Percentiles rank a stretch among this genome's conserved stretches.
phyloP scores from a whole-genome alignment of 805 yeast species.

The Cyberlindnera veronae region DNA sequence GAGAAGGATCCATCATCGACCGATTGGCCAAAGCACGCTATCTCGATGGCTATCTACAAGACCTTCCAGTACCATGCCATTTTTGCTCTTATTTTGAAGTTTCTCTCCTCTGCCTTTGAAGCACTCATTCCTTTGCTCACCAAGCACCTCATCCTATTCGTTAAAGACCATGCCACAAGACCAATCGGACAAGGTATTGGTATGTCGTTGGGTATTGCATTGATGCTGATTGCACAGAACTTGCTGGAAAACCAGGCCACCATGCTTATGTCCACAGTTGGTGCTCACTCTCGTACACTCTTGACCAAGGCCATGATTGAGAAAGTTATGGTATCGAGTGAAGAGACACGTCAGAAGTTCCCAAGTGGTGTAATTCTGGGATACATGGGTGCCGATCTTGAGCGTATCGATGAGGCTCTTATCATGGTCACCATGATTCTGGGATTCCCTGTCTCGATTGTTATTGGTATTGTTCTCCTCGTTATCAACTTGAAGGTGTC shows the following conservation, averaged over 20 bases:
- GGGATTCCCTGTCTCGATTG: conserved; percentile 51
- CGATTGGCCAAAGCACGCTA: conserved; percentile 18
- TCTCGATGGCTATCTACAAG: conserved; percentile 31
- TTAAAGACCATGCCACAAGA: conserved; percentile 10
- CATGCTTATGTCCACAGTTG: conserved; percentile 52
- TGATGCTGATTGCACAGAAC: conserved; percentile 46
- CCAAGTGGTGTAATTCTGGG: conserved; percentile 70
- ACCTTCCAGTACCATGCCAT: conserved; percentile 4
- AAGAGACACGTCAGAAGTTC: conserved; percentile 50
- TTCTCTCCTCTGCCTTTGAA: background rate
- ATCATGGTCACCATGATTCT: conserved; percentile 52
- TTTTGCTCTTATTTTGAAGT: background rate
- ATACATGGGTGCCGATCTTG: conserved; percentile 72
- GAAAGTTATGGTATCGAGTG: conserved; percentile 58
- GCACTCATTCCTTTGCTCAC: conserved; percentile 45
- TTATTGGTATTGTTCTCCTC: conserved; percentile 55
- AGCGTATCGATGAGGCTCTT: conserved; percentile 71
- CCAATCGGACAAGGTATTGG: conserved; percentile 60
- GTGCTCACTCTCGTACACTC: conserved; percentile 64
- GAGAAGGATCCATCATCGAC: no score
- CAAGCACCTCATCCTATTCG: conserved; percentile 39
- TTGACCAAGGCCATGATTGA: conserved; percentile 64
- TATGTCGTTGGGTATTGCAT: conserved; percentile 63
- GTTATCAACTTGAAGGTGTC: conserved; percentile 63
- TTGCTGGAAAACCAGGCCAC: conserved; percentile 59